Evolutionary conservation across 2,329 filamentous ascomycete species (phyloP), one percentile per base, ranked within the genome.

Genomic region (Verticillium alfalfae): DNA sequence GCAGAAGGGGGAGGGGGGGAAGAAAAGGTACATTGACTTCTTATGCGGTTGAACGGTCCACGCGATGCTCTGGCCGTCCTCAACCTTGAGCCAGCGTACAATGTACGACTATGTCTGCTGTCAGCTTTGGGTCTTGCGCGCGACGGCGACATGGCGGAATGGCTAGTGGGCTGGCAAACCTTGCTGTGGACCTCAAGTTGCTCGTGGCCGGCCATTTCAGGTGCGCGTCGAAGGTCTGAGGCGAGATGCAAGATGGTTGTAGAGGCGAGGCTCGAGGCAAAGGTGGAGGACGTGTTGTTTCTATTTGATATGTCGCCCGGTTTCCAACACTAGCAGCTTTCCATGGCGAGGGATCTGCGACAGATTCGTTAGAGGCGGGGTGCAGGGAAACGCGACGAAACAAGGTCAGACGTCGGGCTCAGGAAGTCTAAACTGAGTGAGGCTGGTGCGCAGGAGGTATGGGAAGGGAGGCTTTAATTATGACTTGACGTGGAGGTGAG

Each of bases 21-120:
- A 22, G 31, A 58, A 38, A 62, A 68, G 79, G 70, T 78, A 89
- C 87, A 99, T 90, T 63, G 94, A 97, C 79, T 97, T 98, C 80
- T 96, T 98, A 76, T 98, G 93, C 54, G 95, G 95, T 73, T 98
- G 93, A 45, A 99, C 87, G 71, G 92, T 97, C 95, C 95, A 99
- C 16, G 93, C 97, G 69, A 99, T 93, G 58, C 93, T 97, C 75
- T 97, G 89, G 60, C 90, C 90, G 66, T 92, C 88, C 61, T 93
- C 88, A 68, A 97, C 94, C 73, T 92, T 90, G 68, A 97, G 91
- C 94, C 95, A 99, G 72, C 95, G 92, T 62, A 99, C 92, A 69
- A 99, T 93, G 78, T 99, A 99, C 66, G 93, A 97, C 95, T 98
- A 68, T 67, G 64, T 60, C 69, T 63, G 37, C 49, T n/a, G 64